Base-by-base conservation (phyloP, 1,139 yeast species). In the Suhomyces atakaporum region DNA sequence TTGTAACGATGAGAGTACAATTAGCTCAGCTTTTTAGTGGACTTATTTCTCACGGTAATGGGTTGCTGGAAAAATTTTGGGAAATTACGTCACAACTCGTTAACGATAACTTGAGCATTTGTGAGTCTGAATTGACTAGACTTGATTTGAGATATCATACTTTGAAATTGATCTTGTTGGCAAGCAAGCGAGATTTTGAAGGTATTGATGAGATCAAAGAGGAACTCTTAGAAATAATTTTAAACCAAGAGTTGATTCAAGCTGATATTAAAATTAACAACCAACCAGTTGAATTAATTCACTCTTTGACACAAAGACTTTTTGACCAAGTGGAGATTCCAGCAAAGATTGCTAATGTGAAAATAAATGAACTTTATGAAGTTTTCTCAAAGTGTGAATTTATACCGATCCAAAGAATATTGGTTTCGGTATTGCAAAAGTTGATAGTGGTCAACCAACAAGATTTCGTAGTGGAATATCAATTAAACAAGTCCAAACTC, bases 381-480 rank as follows among this genome's bases (percentile, higher is more conserved):
- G 42, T 62, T 11, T 53, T 68, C 14, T 27, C 47, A 1, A 28
- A 44, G 2, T 50, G 62, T 7, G 49, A 50, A n/a, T 61, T 57
- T 33, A 45, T 53, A 7, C 44, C 48, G 2, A 49, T 65, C 20
- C 68, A 67, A 49, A 60, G 77, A 44, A 52, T 69, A 3, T 66
- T 71, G 7, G 62, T 64, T 6, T 40, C 50, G 2, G 45, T 75
- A 7, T 58, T 79, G 32, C 58, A 58, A 22, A 53, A 51, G 21
- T 42, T 68, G 15, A 65, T 77, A 6, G 33, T 54, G 9, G 50
- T 50, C 6, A 61, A 50, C 26, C 84, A 83, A 49, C 79, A 79
- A 49, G 79, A 77, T 18, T 60, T 74, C 30, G 83, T 81, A 3
- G 70, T 84, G 31, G 87, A 84, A 36, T 76, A 71, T 49, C 84